Percentiles rank a stretch among this genome's conserved stretches.
phyloP scores from a whole-genome alignment of 1,139 yeast species.

The Saccharomyces pastorianus region DNA sequence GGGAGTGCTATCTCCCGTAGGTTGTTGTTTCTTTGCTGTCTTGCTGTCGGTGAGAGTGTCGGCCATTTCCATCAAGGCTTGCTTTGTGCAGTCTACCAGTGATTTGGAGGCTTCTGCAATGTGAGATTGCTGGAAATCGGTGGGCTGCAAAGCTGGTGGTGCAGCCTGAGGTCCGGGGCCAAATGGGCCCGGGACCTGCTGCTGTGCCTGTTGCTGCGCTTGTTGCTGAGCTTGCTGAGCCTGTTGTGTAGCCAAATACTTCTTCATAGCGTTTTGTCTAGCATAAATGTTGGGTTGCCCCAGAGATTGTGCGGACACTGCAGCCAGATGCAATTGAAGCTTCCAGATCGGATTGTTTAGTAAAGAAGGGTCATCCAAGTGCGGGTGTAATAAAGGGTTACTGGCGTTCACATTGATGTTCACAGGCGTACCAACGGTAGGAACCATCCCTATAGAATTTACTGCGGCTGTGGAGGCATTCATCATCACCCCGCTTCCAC shows the following conservation, averaged over 20 bases:
- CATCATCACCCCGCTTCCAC: background rate
- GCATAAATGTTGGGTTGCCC: conserved; percentile 80
- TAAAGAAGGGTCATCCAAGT: conserved; percentile 37
- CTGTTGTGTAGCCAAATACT: conserved; percentile 38
- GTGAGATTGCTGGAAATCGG: conserved; percentile 9
- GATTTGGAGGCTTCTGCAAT: conserved; percentile 29
- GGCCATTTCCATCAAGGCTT: conserved; percentile 28
- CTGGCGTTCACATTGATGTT: conserved; percentile 22
- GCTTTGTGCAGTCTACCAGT: conserved; percentile 31
- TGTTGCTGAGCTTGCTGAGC: conserved; percentile 27
- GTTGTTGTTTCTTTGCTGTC: background rate
- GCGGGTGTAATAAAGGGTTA: conserved; percentile 38
- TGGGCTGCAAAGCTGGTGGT: conserved; percentile 7
- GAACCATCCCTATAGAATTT: conserved; percentile 1
- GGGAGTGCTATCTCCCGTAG: conserved; percentile 1
- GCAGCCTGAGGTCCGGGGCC: conserved; percentile 3
- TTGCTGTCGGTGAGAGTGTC: conserved; percentile 16
- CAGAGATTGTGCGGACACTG: conserved; percentile 63
- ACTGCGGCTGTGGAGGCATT: background rate
- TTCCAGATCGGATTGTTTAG: conserved; percentile 66
- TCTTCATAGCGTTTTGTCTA: conserved; percentile 76
- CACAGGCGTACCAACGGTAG: conserved; percentile 1
- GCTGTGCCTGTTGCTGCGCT: conserved; percentile 4
- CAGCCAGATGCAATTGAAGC: conserved; percentile 76
- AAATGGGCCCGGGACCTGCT: conserved; percentile 2